Evolutionary conservation across 2,329 filamentous ascomycete genomes (phyloP).

Genomic region (Chaetomiaceae sp.): DNA sequence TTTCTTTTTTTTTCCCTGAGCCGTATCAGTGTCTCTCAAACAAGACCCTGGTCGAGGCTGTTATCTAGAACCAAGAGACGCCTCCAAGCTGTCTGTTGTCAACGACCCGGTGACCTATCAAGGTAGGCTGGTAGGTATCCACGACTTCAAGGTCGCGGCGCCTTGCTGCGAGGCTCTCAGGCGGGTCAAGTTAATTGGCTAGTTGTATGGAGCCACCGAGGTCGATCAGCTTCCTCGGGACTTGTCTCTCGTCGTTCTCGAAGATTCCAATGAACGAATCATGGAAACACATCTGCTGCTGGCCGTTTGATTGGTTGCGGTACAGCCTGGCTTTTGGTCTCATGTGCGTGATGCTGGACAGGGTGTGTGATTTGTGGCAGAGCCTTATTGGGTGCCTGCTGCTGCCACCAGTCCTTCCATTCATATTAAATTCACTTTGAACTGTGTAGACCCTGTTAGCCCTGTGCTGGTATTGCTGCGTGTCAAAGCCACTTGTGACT

Average conservation of each 20-base stretch:
- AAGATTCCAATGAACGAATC: conserved; percentile 34
- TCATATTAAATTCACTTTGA: no score
- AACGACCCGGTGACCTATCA: conserved; percentile 51
- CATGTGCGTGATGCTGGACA: no score
- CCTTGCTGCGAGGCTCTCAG: conserved; percentile 28
- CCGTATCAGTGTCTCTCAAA: no score
- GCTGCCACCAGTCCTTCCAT: no score
- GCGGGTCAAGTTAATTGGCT: no score
- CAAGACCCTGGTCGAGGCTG: conserved; percentile 39
- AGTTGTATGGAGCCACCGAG: conserved; percentile 31
- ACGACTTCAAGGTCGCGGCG: no score
- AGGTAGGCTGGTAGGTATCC: conserved; percentile 37
- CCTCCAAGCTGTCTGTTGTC: conserved; percentile 48
- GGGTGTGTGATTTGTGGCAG: no score
- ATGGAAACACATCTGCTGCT: conserved; percentile 29
- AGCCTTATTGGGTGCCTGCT: no score
- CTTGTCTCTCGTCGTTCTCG: conserved; percentile 35
- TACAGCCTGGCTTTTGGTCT: no score
- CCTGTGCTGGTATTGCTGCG: no score
- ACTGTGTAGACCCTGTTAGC: no score
- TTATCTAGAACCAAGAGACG: conserved; percentile 38
- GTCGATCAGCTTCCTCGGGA: conserved; percentile 34
- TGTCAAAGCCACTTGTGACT: no score
- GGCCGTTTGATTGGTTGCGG: conserved; percentile 11
- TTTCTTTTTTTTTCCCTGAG: conserved; percentile 45